phyloP scores from a whole-genome alignment of 257 asterid genomes.

The Mentha longifolia region DNA sequence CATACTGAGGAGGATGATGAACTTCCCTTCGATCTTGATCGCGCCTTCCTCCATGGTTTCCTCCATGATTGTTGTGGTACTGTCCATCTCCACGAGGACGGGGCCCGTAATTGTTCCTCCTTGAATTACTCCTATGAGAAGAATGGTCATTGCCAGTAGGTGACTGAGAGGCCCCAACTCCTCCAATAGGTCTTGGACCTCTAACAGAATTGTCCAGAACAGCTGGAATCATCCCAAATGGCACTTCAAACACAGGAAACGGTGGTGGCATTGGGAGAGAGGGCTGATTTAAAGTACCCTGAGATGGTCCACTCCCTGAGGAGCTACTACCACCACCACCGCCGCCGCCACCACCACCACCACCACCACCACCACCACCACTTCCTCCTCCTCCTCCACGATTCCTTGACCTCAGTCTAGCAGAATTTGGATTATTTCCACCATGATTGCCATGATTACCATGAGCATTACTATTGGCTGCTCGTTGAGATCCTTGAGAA shows the following conservation, averaged over 20 bases:
- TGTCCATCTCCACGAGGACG: slow-evolving; percentile 81
- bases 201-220: slow-evolving; percentile 55
- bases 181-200: slow-evolving; percentile 61
- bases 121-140: slow-evolving; percentile 54
- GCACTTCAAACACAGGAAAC: slow-evolving; percentile 51
- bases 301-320: slow-evolving; percentile 53
- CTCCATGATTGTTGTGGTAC: slow-evolving; percentile 68
- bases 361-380: neutral
- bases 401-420: slow-evolving; percentile 61
- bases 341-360: slow-evolving; percentile 31
- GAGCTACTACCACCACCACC: slow-evolving; percentile 38
- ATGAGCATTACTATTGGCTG: slow-evolving; percentile 42
- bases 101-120: slow-evolving; percentile 66
- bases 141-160: slow-evolving; percentile 59
- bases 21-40: slow-evolving; percentile 75
- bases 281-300: slow-evolving; percentile 54
- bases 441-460: slow-evolving; percentile 40
- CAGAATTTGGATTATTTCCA: slow-evolving; percentile 46
- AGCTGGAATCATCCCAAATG: slow-evolving; percentile 54
- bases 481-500: slow-evolving; percentile 49
- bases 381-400: slow-evolving; percentile 25
- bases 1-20: slow-evolving; percentile 57
- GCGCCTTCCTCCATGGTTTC: slow-evolving; percentile 69
- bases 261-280: slow-evolving; percentile 60
- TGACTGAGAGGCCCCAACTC: slow-evolving; percentile 48